phyloP scores from a whole-genome alignment of 2,329 filamentous ascomycete genomes.

The Colletotrichum trifolii region DNA sequence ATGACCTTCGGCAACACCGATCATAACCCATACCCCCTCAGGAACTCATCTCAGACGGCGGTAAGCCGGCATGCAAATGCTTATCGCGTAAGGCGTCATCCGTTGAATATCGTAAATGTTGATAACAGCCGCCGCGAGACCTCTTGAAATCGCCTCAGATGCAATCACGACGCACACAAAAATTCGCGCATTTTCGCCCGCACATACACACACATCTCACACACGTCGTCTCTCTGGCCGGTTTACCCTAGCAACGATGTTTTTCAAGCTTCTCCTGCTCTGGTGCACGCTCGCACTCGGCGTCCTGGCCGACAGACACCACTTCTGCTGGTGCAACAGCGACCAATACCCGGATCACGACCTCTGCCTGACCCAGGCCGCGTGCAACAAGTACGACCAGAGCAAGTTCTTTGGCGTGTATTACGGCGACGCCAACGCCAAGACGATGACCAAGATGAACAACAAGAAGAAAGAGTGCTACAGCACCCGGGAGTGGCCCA shows the following conservation, averaged over 20 bases:
- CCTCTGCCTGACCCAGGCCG: conserved; percentile 10
- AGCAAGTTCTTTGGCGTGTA: conserved; percentile 17
- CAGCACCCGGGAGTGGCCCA: conserved; percentile 2
- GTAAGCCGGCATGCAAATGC: neutral
- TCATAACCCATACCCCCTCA: neutral
- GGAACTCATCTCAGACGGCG: neutral
- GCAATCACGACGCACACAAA: too few relatives aligned
- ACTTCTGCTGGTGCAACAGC: conserved; percentile 22
- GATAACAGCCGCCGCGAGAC: neutral
- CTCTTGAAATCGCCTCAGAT: neutral
- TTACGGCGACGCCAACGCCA: neutral
- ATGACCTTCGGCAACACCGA: conserved; percentile 4
- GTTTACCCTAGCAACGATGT: neutral
- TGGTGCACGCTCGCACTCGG: neutral
- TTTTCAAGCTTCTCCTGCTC: neutral
- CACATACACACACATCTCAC: too few relatives aligned
- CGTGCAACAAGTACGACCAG: conserved; percentile 3
- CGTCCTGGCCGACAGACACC: conserved; percentile 14
- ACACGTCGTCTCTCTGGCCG: too few relatives aligned
- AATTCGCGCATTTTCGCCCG: too few relatives aligned
- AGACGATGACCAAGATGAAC: conserved; percentile 20
- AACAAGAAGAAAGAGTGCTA: neutral
- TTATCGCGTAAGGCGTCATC: neutral
- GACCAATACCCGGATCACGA: neutral
- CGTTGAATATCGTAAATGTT: neutral